Base-by-base conservation (phyloP, 1,284 basidiomycete genomes). In the Peniophora sp. region DNA sequence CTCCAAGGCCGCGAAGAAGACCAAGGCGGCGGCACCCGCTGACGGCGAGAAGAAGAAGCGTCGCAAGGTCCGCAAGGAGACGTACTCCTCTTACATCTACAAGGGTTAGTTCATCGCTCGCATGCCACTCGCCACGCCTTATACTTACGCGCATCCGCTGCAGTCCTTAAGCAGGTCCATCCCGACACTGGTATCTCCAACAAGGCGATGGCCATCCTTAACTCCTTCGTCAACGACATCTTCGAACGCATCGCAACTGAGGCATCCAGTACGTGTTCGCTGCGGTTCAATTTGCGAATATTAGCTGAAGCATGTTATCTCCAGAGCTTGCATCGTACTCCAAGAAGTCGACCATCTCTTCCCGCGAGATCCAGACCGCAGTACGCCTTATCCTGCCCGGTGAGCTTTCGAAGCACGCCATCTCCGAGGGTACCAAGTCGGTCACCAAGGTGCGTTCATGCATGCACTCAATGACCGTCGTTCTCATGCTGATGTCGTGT, bases 321-420 rank as follows among this genome's bases (percentile, higher is more conserved):
- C 1, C 56, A 76, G 74, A 85, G 69, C 80, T 88, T 58, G 83
- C 84, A 14, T 73, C 76, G 27, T 85, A 86, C 74, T 84, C 83
- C 58, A 84, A 84, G 75, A 82, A 83, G 73, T 82, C 81, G 20
- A 86, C 83, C 55, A 85, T 85, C 69, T 84, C 83, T 47, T 84
- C 82, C 39, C 79, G 82, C 56, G 83, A 85, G 71, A 85, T 86
- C 64, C 83, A 86, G 68, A 86, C 83, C n/a, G 69, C 79, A 49
- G 82, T 84, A 54, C 77, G 83, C 52, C 74, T 86, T 54, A 84
- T 86, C 67, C 74, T 86, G 35, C 83, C 83, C 49, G 83, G 83
- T 66, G 84, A 88, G 68, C 73, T 87, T 51, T 82, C 83, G 60
- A 89, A 88, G 78, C 86, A 89, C 70, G 86, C 85, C 63, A 87